phyloP scores from a whole-genome alignment of 2,329 filamentous ascomycete genomes.

The Sarocladium kiliense region DNA sequence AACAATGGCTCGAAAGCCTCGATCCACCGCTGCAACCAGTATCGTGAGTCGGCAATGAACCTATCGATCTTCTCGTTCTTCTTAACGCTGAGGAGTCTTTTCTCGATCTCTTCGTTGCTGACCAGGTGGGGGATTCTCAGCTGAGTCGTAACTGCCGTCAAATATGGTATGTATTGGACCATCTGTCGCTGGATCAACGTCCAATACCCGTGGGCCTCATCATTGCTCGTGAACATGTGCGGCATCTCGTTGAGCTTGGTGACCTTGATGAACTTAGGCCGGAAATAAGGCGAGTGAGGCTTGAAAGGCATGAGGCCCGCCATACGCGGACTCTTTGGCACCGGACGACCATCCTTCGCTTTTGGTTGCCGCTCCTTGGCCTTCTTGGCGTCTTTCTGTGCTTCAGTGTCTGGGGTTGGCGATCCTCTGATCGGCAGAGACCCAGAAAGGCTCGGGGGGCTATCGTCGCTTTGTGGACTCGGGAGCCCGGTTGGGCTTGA shows the following conservation, averaged over 20 bases:
- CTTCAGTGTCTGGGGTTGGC: conserved; percentile 9
- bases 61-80: conserved; percentile 23
- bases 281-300: conserved; percentile 32
- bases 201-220: conserved; percentile 34
- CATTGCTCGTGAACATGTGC: conserved; percentile 22
- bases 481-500: conserved; percentile 18
- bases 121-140: conserved; percentile 23
- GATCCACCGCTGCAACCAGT: conserved; percentile 35
- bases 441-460: conserved; percentile 17
- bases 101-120: conserved; percentile 22
- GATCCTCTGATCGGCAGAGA: neutral
- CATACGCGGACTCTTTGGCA: neutral
- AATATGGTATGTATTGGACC: conserved; percentile 30
- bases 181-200: conserved; percentile 29
- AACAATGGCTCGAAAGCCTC: conserved; percentile 32
- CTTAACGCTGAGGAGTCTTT: conserved; percentile 25
- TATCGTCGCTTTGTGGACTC: conserved; percentile 28
- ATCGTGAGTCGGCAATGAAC: conserved; percentile 30
- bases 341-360: neutral
- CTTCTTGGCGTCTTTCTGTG: conserved; percentile 14
- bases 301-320: conserved; percentile 30
- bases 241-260: conserved; percentile 28
- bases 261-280: conserved; percentile 24
- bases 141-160: conserved; percentile 24
- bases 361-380: neutral